Base-by-base conservation (phyloP, 208 protist species). In the Crithidia expoeki region DNA sequence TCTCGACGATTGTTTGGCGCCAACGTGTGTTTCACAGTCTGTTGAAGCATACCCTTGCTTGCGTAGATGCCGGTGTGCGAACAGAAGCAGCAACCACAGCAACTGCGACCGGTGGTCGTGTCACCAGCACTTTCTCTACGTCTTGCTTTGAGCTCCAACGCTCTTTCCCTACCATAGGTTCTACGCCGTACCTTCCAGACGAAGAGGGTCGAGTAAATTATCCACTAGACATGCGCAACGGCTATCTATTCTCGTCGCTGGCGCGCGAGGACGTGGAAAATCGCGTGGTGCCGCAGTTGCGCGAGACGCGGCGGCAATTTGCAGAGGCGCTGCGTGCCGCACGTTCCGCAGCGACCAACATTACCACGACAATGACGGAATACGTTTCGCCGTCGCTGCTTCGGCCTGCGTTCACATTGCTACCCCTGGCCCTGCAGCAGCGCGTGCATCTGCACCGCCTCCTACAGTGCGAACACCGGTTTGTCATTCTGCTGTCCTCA, bases 141-240 rank as follows among this genome's bases (percentile, higher is more conserved):
- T 19, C 14, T n/a, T 17, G 2, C 12, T 9, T 17, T 9, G 42
- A 47, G 12, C 42, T 25, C 5, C 17, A 6, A 1, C 1, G 23
- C 21, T 16, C 49, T 17, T 51, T 76, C 4, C 72, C 75, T 9
- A 44, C n/a, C 23, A 55, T 85, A 1, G 80, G 80, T 5, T 32
- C 46, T 17, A 73, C 74, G 0, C 75, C 75, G 10, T 72, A 81
- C 58, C 44, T 84, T 16, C 65, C 78, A 19, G 60, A 75, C 32
- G 62, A 77, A 49, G 56, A 67, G 55, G 32, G 51, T 2, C 76
- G 81, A 17, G 30, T 47, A 25, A 65, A 55, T 40, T 94, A 89
- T 60, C 72, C 76, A 36, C 60, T 91, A 34, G 86, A 94, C 72
- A 88, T 90, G 74, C 83, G 70, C 27, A 80, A 88, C 61, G 63